Conservation (phyloP, 2,329 filamentous ascomycete genomes). For the Metarhizium anisopliae region DNA sequence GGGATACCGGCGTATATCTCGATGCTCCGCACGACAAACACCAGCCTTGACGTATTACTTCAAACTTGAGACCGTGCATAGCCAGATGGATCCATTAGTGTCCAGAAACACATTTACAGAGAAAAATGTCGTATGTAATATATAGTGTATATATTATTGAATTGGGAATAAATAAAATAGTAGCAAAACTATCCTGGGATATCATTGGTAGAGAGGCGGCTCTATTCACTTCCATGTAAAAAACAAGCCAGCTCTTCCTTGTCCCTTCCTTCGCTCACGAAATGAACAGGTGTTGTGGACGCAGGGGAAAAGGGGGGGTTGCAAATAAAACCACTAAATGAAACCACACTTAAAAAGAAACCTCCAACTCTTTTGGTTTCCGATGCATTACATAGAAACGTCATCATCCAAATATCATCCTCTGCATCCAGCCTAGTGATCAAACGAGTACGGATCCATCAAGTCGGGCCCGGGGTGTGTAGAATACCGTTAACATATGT, state of each 20-base stretch:
- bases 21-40: not conserved
- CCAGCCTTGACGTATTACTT: not conserved
- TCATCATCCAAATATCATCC: not conserved
- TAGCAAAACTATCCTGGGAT: not conserved
- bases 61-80: not conserved
- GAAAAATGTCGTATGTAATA: not conserved
- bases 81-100: too few species aligned
- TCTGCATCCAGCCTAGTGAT: not conserved
- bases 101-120: not conserved
- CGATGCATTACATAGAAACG: conserved; percentile 3
- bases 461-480: not conserved
- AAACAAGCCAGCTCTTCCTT: not conserved
- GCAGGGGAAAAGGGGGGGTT: not conserved
- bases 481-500: not conserved
- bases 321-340: not conserved
- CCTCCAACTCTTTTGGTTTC: not conserved
- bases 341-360: not conserved
- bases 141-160: not conserved
- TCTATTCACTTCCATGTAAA: not conserved
- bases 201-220: not conserved
- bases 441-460: not conserved
- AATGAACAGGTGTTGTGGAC: not conserved
- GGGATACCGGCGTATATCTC: conserved; percentile 37
- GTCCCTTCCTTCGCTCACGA: not conserved
- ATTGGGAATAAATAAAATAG: not conserved